Base-by-base conservation (phyloP, 208 protist species). In the Herpetomonas muscarum region DNA sequence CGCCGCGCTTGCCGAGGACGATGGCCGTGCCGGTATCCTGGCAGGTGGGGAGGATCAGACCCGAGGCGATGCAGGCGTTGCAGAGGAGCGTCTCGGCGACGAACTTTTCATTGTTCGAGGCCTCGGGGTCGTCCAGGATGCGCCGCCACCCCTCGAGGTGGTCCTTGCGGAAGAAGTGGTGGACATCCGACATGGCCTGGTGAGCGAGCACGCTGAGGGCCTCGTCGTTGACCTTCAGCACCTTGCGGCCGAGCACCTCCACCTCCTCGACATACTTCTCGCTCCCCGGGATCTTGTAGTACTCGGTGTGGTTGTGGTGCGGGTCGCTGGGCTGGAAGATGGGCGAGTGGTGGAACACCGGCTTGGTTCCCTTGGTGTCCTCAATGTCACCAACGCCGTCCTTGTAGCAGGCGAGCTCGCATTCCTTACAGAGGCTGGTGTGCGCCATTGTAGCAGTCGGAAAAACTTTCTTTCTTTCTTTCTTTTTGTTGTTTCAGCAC, bases 11-110 rank as follows among this genome's bases (percentile, higher is more conserved):
- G 46, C 90, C 98, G 50, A 97, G 83, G 26, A 98, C 86, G 76
- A 99, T 99, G n/a, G 94, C 96, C 45, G 97, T 98, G 61, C 97
- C 97, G 17, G 97, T 98, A 52, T 99, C 97, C 81, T 98, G 97
- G 76, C 95, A 98, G 5, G 82, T 70, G 21, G 96, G 96, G 48
- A 98, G 79, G 24, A 97, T 76, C 53, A 74, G 75, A 30, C 82
- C 89, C 5, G 94, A 59, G 22, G 97, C 96, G 55, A 99, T 92
- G 64, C 91, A 94, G 41, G 97, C 96, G 74, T 99, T 98, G 72
- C 97, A 96, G 30, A 99, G 83, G 45, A 99, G 77, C 70, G 97
- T 93, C 25, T 87, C 73, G 1, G 96, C 96, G 24, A 99, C 97
- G 76, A 98, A 99, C 49, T 82, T 72, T 65, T 99, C 97, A 81